A percentile compares a stretch with the other conserved stretches of the same genome.
Conservation (phyloP, 164 flowering plant genomes). For the Paratinospora sagittata region DNA sequence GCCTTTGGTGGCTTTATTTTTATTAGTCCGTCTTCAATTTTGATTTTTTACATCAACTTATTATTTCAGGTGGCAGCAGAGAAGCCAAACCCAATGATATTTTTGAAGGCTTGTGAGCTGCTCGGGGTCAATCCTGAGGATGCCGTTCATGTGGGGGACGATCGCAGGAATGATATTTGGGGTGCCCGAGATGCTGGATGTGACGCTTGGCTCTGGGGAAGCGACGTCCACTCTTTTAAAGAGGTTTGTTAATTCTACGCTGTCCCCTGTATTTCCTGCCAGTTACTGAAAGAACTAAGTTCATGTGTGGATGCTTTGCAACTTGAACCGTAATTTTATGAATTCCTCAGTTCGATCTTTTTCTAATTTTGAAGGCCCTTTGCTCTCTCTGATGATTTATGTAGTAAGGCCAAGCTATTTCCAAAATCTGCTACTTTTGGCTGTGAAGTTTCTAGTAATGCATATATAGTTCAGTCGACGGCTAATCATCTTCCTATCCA, state of each 20-base stretch:
- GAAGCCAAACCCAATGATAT: slow-evolving; percentile 96
- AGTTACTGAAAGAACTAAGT: no score
- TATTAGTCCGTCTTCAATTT: neutral
- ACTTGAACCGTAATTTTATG: no score
- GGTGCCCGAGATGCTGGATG: slow-evolving; percentile 99
- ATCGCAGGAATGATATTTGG: slow-evolving; percentile 95
- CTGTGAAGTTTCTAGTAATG: no score
- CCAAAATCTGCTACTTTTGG: no score
- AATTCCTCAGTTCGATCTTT: no score
- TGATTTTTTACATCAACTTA: neutral
- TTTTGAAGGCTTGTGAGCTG: slow-evolving; percentile 91
- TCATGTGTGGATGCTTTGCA: no score
- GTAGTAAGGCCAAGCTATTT: no score
- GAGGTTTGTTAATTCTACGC: slow-evolving; percentile 43
- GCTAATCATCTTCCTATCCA: no score
- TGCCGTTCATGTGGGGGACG: slow-evolving; percentile 96
- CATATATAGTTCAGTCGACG: no score
- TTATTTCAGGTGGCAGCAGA: slow-evolving; percentile 80
- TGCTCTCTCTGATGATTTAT: no score
- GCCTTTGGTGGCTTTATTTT: neutral
- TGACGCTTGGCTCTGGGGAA: slow-evolving; percentile 99
- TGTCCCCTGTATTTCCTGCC: neutral
- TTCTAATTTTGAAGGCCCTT: no score
- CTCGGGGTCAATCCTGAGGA: slow-evolving; percentile 89
- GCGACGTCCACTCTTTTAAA: slow-evolving; percentile 83